These are phyloP conservation scores for Plasmodium malariae DNA, from an alignment of 169 alveolate species.

Conservation along the genomic window DNA sequence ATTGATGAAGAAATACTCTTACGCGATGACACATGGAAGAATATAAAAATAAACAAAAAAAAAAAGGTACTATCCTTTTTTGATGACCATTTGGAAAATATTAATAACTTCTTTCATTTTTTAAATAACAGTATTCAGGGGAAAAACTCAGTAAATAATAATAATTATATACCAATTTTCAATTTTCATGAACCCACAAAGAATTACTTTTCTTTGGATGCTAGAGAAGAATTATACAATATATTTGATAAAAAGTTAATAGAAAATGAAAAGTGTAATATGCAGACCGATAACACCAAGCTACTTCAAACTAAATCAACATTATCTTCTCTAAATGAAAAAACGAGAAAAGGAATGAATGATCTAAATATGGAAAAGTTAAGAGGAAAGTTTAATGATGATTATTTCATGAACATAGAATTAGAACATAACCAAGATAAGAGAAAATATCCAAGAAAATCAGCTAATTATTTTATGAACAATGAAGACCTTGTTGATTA, in stretches of 20 bases:
- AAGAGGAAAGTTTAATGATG: constrained; percentile 43
- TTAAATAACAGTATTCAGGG: constrained; percentile 13
- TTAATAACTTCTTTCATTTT: constrained; percentile 18
- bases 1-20: constrained; percentile 49
- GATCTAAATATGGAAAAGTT: constrained; percentile 35
- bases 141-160: constrained; percentile 7
- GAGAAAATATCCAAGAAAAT: constrained; percentile 7
- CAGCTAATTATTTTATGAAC: constrained; percentile 5
- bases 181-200: constrained; percentile 50
- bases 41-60: constrained; percentile 28
- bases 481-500: constrained; percentile 25
- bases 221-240: constrained; percentile 54
- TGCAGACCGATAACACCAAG: constrained; percentile 9
- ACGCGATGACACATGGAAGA: constrained; percentile 28
- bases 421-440: constrained; percentile 6
- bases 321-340: constrained; percentile 13
- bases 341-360: background rate
- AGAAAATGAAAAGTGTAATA: constrained; percentile 40
- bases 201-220: constrained; percentile 31
- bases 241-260: constrained; percentile 19
- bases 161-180: constrained; percentile 14
- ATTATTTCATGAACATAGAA: constrained; percentile 36
- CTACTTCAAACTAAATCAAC: constrained; percentile 50
- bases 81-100: constrained; percentile 29
- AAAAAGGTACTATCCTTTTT: constrained; percentile 5